Conservation (phyloP, 1,284 basidiomycete species). For the Schizophyllum commune region DNA sequence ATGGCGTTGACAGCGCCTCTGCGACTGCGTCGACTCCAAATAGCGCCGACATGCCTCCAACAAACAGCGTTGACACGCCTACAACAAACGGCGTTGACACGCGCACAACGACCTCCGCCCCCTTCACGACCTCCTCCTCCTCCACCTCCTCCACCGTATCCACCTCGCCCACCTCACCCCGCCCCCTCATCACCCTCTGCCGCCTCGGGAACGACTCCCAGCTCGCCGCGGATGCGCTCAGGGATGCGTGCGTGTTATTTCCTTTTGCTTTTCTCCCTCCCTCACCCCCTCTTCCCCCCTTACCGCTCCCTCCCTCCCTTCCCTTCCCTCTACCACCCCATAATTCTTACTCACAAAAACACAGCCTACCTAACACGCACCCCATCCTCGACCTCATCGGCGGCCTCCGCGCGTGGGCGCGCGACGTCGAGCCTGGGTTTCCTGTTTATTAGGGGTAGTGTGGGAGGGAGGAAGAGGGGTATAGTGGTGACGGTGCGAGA, state of each 20-base stretch:
- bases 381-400: constrained; percentile 70
- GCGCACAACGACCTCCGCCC: constrained; percentile 33
- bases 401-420: constrained; percentile 73
- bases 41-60: too few species aligned
- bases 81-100: too few species aligned
- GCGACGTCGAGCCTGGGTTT: constrained; percentile 63
- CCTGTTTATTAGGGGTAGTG: constrained; percentile 62
- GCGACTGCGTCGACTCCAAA: too few species aligned
- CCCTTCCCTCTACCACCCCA: too few species aligned
- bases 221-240: constrained; percentile 68
- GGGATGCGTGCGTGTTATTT: too few species aligned
- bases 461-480: background rate
- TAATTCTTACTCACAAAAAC: too few species aligned
- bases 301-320: too few species aligned
- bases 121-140: constrained; percentile 59
- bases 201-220: constrained; percentile 92
- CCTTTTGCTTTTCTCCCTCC: too few species aligned
- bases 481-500: background rate
- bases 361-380: too few species aligned
- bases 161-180: constrained; percentile 17
- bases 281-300: too few species aligned
- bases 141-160: constrained; percentile 41
- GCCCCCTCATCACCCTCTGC: constrained; percentile 62
- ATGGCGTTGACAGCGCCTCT: too few species aligned
- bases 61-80: too few species aligned